These are phyloP conservation scores for Apocynum venetum DNA, from an alignment of 257 asterid species.

Conservation along the genomic window DNA sequence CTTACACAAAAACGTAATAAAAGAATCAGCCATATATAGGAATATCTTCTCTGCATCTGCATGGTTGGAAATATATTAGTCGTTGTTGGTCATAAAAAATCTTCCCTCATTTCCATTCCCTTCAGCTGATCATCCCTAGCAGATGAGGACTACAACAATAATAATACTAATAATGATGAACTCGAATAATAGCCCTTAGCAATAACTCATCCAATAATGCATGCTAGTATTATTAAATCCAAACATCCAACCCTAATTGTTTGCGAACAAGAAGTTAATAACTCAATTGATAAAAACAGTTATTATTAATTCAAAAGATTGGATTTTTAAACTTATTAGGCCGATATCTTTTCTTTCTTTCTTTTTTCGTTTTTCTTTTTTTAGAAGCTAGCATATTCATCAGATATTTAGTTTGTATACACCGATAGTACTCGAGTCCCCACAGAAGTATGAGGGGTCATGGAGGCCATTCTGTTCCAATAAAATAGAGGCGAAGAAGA, in stretches of 20 bases:
- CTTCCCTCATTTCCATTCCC: background rate
- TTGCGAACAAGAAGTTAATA: no score
- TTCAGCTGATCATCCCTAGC: background rate
- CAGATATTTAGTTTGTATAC: no score
- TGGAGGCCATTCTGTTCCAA: slow-evolving; percentile 16
- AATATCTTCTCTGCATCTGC: slow-evolving; percentile 6
- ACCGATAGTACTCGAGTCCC: background rate
- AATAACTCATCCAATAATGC: no score
- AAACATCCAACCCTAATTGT: no score
- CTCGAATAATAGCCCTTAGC: background rate
- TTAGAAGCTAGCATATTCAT: no score
- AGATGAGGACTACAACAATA: background rate
- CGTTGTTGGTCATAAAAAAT: background rate
- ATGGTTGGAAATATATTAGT: background rate
- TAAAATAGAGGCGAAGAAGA: slow-evolving; percentile 4
- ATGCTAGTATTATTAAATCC: no score
- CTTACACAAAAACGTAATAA: background rate
- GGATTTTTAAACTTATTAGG: no score
- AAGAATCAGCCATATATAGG: background rate
- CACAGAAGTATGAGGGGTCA: slow-evolving; percentile 11
- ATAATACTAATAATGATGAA: no score
- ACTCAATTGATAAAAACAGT: no score
- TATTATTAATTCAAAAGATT: no score
- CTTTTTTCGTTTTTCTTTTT: no score
- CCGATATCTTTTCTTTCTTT: no score